These are phyloP conservation scores for Bisporella sp. DNA, from an alignment of 2,329 filamentous ascomycete species.

Conservation along the genomic window DNA sequence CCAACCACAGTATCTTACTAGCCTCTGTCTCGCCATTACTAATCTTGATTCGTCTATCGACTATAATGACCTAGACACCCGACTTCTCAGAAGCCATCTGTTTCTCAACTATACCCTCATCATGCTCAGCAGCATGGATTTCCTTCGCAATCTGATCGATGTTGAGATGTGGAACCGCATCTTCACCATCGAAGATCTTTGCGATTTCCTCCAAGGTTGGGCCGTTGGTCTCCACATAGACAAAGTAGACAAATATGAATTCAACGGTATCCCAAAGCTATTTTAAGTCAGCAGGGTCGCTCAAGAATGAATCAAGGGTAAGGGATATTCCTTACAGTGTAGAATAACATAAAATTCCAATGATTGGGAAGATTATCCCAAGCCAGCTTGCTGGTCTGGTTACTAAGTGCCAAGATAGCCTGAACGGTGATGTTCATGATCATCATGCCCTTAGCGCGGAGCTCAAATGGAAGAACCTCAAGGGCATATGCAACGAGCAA, in stretches of 20 bases:
- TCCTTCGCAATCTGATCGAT: background rate
- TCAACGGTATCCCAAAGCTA: conserved; percentile 32
- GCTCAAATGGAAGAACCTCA: conserved; percentile 23
- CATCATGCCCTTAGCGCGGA: conserved; percentile 36
- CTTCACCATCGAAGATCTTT: conserved; percentile 13
- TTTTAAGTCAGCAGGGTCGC: background rate
- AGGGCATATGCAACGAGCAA: conserved; percentile 22
- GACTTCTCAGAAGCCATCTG: background rate
- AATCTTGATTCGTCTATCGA: too few relatives aligned
- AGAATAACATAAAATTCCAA: conserved; percentile 61
- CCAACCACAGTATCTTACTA: too few relatives aligned
- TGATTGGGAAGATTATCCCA: conserved; percentile 50
- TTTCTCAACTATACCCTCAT: background rate
- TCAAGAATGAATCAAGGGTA: too few relatives aligned
- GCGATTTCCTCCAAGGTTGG: conserved; percentile 13
- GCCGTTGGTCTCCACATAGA: conserved; percentile 12
- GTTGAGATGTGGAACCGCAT: conserved; percentile 2
- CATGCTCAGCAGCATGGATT: background rate
- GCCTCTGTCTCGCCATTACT: too few relatives aligned
- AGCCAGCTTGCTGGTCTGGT: conserved; percentile 56
- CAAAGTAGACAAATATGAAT: conserved; percentile 23
- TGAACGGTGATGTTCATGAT: conserved; percentile 57
- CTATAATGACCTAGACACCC: background rate
- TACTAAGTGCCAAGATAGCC: conserved; percentile 50
- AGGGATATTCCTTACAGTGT: conserved; percentile 36